Base-by-base conservation (phyloP, 2,329 filamentous ascomycete genomes). In the Neobulgaria alba region DNA sequence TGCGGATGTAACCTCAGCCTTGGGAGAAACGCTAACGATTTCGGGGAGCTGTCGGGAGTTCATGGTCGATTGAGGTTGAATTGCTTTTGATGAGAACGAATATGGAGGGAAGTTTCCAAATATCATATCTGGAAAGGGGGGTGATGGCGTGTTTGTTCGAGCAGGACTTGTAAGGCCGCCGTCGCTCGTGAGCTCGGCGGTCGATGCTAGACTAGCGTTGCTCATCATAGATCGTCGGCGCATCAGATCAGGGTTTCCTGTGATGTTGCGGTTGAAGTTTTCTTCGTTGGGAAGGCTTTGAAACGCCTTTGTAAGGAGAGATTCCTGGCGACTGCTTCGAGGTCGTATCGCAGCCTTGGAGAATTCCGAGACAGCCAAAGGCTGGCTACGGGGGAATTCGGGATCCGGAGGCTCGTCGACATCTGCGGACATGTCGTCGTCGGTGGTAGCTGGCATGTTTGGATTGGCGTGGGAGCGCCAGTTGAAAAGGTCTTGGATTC, bases 181-280 rank as follows among this genome's bases (percentile, higher is more conserved):
- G 57, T 95, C 92, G 63, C 89, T 95, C n/a, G 88, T 95, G 42
- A 96, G 71, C 50, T 95, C 90, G 29, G 85, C 85, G 3, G 87
- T 93, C 2, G 89, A 95, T 33, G 85, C 73, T 45, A 82, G 66
- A 64, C 88, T 95, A 51, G 79, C 68, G 57, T 82, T 90, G 68
- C 86, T 93, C 60, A 80, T 82, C 45, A 84, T 90, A 45, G 78
- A 69, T 52, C 61, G 38, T 32, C 63, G 58, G 29, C 57, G 53
- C 35, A 51, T 47, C 14, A 58, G 23, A 20, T 68, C 65, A 31
- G 67, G 67, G 4, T 60, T 53, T 39, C 63, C 52, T 32, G 61
- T 57, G 10, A 65, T 61, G 23, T 61, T 61, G 33, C 57, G 52
- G 33, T 62, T 64, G 50, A 66, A 43, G 4, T 57, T 47, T 21